These are phyloP conservation scores for Isabelozyma pseudorhagii DNA, from an alignment of 805 yeast species.

Conservation along the genomic window DNA sequence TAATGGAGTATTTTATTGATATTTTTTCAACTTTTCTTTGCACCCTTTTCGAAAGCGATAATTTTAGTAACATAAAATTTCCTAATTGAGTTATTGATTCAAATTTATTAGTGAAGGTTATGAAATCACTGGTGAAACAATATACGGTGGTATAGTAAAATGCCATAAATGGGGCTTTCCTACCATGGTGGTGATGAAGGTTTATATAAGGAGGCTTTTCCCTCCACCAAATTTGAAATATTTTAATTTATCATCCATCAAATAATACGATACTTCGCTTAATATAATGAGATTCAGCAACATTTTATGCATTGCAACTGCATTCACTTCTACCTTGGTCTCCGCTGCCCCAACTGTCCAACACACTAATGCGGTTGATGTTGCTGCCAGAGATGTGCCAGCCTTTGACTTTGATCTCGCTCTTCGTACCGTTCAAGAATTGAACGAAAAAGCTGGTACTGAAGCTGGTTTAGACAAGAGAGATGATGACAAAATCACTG, in stretches of 20 bases:
- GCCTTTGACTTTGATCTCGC: not conserved
- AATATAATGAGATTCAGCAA: slow-evolving; percentile 15
- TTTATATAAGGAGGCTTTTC: not conserved
- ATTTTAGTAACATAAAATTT: not conserved
- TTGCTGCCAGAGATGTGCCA: slow-evolving; percentile 1
- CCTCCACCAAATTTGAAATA: not conserved
- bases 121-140: not conserved
- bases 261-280: not conserved
- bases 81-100: not conserved
- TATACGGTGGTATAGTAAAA: not conserved
- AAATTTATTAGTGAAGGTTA: no score
- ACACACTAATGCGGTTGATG: slow-evolving; percentile 1
- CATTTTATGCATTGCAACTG: slow-evolving; percentile 14
- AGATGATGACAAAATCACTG: slow-evolving; percentile 9
- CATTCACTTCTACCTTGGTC: slow-evolving; percentile 12
- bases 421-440: not conserved
- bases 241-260: not conserved
- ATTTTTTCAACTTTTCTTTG: not conserved
- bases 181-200: not conserved
- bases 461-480: not conserved
- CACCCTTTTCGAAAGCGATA: not conserved
- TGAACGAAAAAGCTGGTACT: not conserved
- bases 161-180: not conserved
- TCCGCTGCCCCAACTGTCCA: slow-evolving; percentile 18
- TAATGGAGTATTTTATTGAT: not conserved